These are phyloP conservation scores for Fusarium domesticum DNA, from an alignment of 2,329 filamentous ascomycete genomes.

Conservation along the genomic window DNA sequence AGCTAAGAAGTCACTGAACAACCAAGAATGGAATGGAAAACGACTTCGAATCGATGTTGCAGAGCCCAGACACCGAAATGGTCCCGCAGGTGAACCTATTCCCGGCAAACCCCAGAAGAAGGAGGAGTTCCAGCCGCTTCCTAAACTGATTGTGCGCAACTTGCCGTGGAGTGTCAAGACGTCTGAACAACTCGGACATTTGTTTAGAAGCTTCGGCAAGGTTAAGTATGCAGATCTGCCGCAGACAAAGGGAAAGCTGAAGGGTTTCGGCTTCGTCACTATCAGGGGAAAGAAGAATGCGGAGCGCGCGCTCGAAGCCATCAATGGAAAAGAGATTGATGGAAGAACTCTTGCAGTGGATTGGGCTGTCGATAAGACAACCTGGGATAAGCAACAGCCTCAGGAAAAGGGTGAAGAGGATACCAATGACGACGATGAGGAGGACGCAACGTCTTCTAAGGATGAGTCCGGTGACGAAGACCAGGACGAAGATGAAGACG, in stretches of 20 bases:
- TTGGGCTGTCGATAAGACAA: conserved; percentile 90
- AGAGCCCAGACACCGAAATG: conserved; percentile 73
- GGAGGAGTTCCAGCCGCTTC: conserved; percentile 57
- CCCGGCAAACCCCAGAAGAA: conserved; percentile 56
- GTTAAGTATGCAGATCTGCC: conserved; percentile 85
- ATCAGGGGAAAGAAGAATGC: conserved; percentile 87
- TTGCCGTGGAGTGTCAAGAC: conserved; percentile 94
- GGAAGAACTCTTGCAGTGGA: conserved; percentile 88
- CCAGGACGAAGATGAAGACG: conserved; percentile 34
- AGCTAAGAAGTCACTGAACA: conserved; percentile 79
- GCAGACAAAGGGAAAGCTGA: conserved; percentile 69
- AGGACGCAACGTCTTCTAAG: conserved; percentile 12
- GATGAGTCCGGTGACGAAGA: conserved; percentile 13
- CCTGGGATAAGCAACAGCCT: conserved; percentile 68
- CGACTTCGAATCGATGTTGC: conserved; percentile 85
- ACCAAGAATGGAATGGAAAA: conserved; percentile 71
- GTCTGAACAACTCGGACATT: conserved; percentile 70
- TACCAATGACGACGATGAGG: conserved; percentile 39
- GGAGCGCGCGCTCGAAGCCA: conserved; percentile 75
- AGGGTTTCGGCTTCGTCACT: conserved; percentile 91
- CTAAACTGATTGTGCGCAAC: conserved; percentile 86
- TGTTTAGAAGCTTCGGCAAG: conserved; percentile 88
- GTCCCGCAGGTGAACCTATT: conserved; percentile 42
- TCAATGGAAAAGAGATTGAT: conserved; percentile 90
- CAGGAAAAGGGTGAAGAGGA: conserved; percentile 37